Base-by-base conservation (phyloP, 2,329 filamentous ascomycete genomes). In the Penicillium sumatraense region DNA sequence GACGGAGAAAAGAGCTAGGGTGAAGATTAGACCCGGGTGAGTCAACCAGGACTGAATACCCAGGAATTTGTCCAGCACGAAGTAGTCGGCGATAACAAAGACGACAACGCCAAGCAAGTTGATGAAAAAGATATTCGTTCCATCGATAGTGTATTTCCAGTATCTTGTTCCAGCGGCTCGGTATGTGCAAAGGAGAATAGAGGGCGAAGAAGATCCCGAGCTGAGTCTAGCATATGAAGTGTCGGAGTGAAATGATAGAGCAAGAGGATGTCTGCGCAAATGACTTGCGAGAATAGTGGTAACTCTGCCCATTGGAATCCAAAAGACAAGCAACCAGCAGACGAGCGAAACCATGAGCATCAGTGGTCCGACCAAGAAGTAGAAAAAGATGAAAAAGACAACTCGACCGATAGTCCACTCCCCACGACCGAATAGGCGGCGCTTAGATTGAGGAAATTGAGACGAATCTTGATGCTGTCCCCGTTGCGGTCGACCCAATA, bases 61-160 rank as follows among this genome's bases (percentile, higher is more conserved):
- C 31, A 98, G 75, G 3, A 86, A 75, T 14, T 86, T 79, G 29
- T 87, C 83, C 23, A 99, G 80, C 21, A 99, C 81, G 56, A 87
- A 87, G 82, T 93, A 98, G 79, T 99, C 95, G 62, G 96, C 86
- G 59, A 99, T 96, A 68, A 93, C 90, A 70, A 99, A 97, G 21
- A 90, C 79, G n/a, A 99, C 95, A 16, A 99, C 85, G 11, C 86
- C 89, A 78, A 98, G 91, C 54, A 99, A 84, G 72, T 99, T 99
- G 80, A 99, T 97, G 63, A 99, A 86, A 78, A 99, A 98, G 70
- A 99, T 96, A 76, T 99, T 99, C 58, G 95, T 99, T 52, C 95
- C 96, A 70, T 99, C 95, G 55, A 99, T 83, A 3, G 95, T 99
- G 77, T 99, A 99, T 77, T 99, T 99, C 93, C 96, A 99, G 80